phyloP scores from a whole-genome alignment of 164 flowering plant species.

The Cinnamomum chago region DNA sequence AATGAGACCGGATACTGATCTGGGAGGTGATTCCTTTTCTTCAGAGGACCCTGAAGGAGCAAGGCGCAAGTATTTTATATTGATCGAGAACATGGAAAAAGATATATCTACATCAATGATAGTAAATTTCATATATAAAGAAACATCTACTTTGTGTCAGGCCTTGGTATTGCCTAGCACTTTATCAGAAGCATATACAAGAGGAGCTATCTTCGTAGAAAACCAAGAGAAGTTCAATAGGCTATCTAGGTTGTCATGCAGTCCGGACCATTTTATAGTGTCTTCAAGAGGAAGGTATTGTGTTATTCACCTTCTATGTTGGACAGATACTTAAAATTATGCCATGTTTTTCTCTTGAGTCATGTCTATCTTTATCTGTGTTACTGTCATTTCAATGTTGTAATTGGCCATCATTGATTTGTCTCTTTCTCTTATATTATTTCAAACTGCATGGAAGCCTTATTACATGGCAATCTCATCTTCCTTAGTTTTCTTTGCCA shows the following conservation, averaged over 20 bases:
- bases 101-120: conserved; percentile 31
- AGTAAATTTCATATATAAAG: conserved; percentile 30
- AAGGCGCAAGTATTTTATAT: conserved; percentile 12
- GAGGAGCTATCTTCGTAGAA: conserved; percentile 36
- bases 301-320: neutral
- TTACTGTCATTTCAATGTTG: neutral
- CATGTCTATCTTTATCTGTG: neutral
- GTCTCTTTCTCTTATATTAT: neutral
- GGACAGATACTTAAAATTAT: too few relatives aligned
- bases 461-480: neutral
- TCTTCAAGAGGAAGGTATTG: conserved; percentile 49
- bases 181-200: conserved; percentile 24
- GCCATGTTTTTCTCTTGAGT: neutral
- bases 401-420: neutral
- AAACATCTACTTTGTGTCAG: conserved; percentile 23
- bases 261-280: conserved; percentile 35
- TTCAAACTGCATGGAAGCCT: neutral
- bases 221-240: conserved; percentile 26
- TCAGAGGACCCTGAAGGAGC: conserved; percentile 1
- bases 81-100: conserved; percentile 49
- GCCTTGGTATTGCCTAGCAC: conserved; percentile 41
- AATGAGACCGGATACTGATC: conserved; percentile 20
- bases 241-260: conserved; percentile 29
- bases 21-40: conserved; percentile 20
- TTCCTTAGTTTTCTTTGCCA: neutral